A percentile compares a stretch with the other conserved stretches of the same genome.
phyloP scores from a whole-genome alignment of 1,284 basidiomycete genomes.

The Pseudozyma sp. region DNA sequence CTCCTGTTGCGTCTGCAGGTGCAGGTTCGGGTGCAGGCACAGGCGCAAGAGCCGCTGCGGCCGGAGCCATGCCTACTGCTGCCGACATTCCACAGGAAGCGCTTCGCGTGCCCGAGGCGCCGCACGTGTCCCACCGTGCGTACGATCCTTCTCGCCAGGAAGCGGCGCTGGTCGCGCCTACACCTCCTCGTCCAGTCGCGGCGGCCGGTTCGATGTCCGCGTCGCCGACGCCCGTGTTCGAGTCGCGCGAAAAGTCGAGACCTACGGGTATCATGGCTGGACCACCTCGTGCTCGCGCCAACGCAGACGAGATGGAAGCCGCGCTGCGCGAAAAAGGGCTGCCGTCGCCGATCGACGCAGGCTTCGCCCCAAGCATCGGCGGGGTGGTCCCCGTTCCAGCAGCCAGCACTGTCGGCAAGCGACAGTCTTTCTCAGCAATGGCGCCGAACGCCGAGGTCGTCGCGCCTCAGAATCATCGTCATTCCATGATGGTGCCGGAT shows the following conservation, averaged over 20 bases:
- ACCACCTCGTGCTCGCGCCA: conserved; percentile 62
- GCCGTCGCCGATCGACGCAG: conserved; percentile 35
- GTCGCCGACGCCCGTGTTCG: conserved; percentile 65
- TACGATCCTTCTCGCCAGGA: conserved; percentile 50
- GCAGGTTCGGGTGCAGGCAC: conserved; percentile 16
- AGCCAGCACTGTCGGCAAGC: conserved; percentile 19
- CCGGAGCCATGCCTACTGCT: conserved; percentile 61
- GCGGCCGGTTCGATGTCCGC: conserved; percentile 31
- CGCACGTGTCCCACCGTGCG: conserved; percentile 59
- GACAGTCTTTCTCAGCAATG: conserved; percentile 25
- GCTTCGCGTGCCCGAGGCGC: conserved; percentile 61
- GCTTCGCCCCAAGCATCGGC: conserved; percentile 27
- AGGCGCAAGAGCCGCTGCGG: conserved; percentile 16
- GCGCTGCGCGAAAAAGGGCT: conserved; percentile 53
- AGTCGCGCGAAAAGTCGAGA: conserved; percentile 66
- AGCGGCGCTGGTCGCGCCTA: conserved; percentile 29
- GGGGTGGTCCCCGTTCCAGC: conserved; percentile 26
- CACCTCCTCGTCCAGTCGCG: conserved; percentile 27
- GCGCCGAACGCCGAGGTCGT: conserved; percentile 10
- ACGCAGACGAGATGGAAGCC: conserved; percentile 64
- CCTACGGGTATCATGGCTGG: conserved; percentile 64
- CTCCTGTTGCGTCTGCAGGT: conserved; percentile 32
- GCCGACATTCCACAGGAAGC: conserved; percentile 67
- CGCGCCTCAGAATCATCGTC: conserved; percentile 22
- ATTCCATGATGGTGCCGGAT: conserved; percentile 48